Percentiles rank a stretch among this genome's conserved stretches.
Evolutionary conservation across 768 basidiomycete species (phyloP).

Genomic region (Panellus pusillus): DNA sequence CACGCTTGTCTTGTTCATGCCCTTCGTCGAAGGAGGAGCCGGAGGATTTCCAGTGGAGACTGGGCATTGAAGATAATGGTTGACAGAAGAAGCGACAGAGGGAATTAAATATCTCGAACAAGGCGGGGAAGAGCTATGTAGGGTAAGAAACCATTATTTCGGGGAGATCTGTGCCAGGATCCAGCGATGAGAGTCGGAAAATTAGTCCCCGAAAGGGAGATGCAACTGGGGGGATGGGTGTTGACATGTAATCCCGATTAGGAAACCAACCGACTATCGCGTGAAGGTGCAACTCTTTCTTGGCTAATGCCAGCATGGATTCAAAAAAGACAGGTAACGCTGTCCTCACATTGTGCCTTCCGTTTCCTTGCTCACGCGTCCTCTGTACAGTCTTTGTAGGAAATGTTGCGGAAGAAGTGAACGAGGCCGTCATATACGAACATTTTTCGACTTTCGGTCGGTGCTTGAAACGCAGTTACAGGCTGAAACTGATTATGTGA

Average conservation of each 20-base stretch:
- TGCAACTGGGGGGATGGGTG: not conserved
- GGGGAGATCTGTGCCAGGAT: no score
- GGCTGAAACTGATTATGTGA: not conserved
- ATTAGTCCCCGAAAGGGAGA: not conserved
- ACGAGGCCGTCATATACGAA: constrained; percentile 75
- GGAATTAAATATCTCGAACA: no score
- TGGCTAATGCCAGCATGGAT: constrained; percentile 52
- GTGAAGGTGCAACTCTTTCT: constrained; percentile 1
- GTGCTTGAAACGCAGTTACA: constrained; percentile 22
- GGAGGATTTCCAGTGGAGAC: constrained; percentile 31
- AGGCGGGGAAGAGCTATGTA: no score
- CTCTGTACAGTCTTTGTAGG: constrained; percentile 64
- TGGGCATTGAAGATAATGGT: no score
- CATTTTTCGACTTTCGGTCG: constrained; percentile 86
- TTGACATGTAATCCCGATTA: no score
- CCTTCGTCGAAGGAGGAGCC: constrained; percentile 47
- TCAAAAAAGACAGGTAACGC: constrained; percentile 64
- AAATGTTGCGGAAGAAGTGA: constrained; percentile 80
- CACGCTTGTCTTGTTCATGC: constrained; percentile 51
- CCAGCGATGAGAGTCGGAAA: no score
- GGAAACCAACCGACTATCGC: constrained; percentile 2
- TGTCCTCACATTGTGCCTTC: not conserved
- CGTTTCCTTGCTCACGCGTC: no score
- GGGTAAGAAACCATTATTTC: no score
- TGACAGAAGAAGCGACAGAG: no score